Evolutionary conservation across 306 rosid species (phyloP).

Genomic region (Cucumis hystrix): DNA sequence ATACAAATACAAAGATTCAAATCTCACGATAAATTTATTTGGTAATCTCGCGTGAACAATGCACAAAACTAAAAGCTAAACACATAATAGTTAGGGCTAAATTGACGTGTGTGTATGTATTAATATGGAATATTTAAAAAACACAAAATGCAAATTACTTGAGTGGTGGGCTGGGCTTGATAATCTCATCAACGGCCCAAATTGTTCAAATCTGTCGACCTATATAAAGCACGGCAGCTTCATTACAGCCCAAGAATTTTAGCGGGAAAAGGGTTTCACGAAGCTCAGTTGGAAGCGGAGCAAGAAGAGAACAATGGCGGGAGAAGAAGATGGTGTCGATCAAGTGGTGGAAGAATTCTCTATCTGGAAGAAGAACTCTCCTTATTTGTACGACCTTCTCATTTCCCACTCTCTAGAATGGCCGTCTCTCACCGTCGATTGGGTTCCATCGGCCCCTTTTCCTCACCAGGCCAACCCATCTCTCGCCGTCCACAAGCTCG

Average conservation of each 20-base stretch:
- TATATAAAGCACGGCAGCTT: neutral
- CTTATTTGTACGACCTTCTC: slow-evolving; percentile 58
- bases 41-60: too few species aligned
- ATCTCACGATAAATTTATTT: neutral
- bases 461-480: slow-evolving; percentile 36
- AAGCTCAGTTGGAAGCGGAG: neutral
- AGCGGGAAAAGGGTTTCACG: neutral
- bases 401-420: slow-evolving; percentile 73
- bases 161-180: neutral
- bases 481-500: slow-evolving; percentile 46
- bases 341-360: slow-evolving; percentile 43
- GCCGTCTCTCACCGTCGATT: slow-evolving; percentile 91
- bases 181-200: neutral
- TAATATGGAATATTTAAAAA: too few species aligned
- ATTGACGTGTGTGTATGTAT: too few species aligned
- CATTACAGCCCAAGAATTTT: neutral
- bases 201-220: neutral
- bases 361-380: slow-evolving; percentile 82
- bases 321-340: neutral
- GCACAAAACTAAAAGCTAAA: too few species aligned
- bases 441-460: slow-evolving; percentile 33
- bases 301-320: neutral
- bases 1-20: too few species aligned
- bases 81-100: too few species aligned
- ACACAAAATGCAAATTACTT: neutral